A percentile compares a stretch with the other conserved stretches of the same genome.
phyloP scores from a whole-genome alignment of 345 rosid species.

The Melastoma malabathricum region DNA sequence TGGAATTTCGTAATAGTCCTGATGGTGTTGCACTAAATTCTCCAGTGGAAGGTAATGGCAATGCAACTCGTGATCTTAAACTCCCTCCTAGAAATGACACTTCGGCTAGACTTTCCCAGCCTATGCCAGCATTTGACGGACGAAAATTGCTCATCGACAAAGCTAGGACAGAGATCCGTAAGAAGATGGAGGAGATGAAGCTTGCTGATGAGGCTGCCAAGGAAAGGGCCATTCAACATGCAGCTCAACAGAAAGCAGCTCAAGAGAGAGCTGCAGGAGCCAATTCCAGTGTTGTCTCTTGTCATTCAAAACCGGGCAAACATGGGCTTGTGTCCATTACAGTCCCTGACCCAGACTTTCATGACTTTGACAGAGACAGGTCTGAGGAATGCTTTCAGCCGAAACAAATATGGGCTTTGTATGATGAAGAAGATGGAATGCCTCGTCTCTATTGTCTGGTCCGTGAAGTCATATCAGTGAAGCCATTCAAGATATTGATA shows the following conservation, averaged over 20 bases:
- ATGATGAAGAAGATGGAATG: constrained; percentile 97
- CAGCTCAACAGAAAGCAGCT: constrained; percentile 8
- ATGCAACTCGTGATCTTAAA: constrained; percentile 24
- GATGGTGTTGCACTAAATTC: constrained; percentile 36
- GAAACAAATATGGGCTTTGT: constrained; percentile 93
- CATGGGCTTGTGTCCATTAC: constrained; percentile 41
- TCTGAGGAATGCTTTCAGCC: constrained; percentile 87
- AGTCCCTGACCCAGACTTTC: constrained; percentile 94
- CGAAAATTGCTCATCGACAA: constrained; percentile 69
- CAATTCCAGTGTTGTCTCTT: neutral
- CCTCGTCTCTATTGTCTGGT: constrained; percentile 85
- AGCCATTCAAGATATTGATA: constrained; percentile 80
- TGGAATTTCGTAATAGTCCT: constrained; percentile 33
- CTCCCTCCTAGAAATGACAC: constrained; percentile 26
- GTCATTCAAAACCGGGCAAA: constrained; percentile 23
- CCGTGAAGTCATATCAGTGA: constrained; percentile 61
- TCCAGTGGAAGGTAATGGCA: constrained; percentile 23
- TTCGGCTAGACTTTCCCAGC: constrained; percentile 33
- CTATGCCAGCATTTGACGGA: constrained; percentile 62
- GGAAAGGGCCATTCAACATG: constrained; percentile 24
- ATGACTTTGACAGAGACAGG: constrained; percentile 83
- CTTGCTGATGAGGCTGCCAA: constrained; percentile 20
- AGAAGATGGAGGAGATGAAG: constrained; percentile 48
- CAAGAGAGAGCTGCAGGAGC: no score
- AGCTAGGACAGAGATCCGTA: constrained; percentile 53